Conservation (phyloP, 495 filamentous ascomycete species). For the Penicillium silybi region DNA sequence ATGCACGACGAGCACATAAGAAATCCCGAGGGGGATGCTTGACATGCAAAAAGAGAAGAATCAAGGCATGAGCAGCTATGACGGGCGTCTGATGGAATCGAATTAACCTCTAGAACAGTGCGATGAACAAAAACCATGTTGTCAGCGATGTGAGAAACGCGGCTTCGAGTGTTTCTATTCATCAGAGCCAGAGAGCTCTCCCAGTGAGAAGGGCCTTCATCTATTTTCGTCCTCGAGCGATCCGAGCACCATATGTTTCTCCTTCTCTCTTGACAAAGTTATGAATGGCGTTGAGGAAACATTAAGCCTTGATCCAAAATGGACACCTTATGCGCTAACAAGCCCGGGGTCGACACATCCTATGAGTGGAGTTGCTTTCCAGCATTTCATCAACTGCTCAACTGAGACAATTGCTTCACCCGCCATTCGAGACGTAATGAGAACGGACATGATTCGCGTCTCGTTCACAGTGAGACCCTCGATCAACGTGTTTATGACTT, state of each 20-base stretch:
- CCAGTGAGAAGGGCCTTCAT: neutral
- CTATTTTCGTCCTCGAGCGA: neutral
- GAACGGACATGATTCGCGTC: slow-evolving; percentile 34
- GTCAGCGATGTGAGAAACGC: slow-evolving; percentile 22
- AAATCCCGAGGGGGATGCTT: slow-evolving; percentile 31
- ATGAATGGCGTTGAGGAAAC: slow-evolving; percentile 9
- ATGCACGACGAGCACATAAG: slow-evolving; percentile 24
- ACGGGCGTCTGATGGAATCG: neutral
- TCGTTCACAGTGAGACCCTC: slow-evolving; percentile 31
- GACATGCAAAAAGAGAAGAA: slow-evolving; percentile 28
- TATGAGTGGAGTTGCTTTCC: slow-evolving; percentile 24
- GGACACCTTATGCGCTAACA: neutral
- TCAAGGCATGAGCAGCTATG: slow-evolving; percentile 21
- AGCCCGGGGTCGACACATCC: neutral
- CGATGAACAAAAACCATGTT: slow-evolving; percentile 30
- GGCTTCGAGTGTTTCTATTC: slow-evolving; percentile 21
- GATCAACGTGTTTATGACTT: neutral
- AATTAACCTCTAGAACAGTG: slow-evolving; percentile 17
- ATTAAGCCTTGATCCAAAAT: slow-evolving; percentile 4
- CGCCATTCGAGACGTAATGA: slow-evolving; percentile 30
- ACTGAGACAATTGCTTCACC: slow-evolving; percentile 28
- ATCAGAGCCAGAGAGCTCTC: neutral
- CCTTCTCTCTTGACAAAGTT: slow-evolving; percentile 19
- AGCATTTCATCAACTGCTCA: slow-evolving; percentile 31
- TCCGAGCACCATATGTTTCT: slow-evolving; percentile 3